Evolutionary conservation across 1,284 basidiomycete species (phyloP), one percentile per base, ranked within the genome.

Genomic region (Fomitiporia mediterranea): DNA sequence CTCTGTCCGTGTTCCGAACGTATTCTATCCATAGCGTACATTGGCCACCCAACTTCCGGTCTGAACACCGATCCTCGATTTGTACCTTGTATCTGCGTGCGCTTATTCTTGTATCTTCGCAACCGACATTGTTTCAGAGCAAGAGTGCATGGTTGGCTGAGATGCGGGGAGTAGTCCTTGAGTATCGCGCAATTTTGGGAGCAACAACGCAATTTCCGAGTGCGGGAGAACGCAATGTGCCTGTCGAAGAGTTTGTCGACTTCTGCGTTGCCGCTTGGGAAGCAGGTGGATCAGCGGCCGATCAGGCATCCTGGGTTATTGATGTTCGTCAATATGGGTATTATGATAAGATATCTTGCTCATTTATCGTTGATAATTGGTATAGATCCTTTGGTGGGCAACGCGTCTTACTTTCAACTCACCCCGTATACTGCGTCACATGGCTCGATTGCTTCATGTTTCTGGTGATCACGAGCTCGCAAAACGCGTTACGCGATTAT

Each of bases 341-440:
- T 4, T 11, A 6, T 57, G 51, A 43, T 27, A 40, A 6, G 44
- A 48, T 37, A 49, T 55, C 21, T 48, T 43, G 21, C 55, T 15
- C 51, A 51, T 55, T 35, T 54, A 55, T 49, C 40, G 35, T 50
- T 21, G 21, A 15, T 55, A 51, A 55, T 48, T 51, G 61, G 4
- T 65, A 15, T 63, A 93, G 83, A 77, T 91, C 13, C 76, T 97
- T 1, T 94, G 92, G 88, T 94, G 92, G 91, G 86, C 91, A 1
- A 94, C 91, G 7, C 84, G 86, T 17, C 78, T 93, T 21, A 97
- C 94, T 0, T 96, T 97, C 75, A 94, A 96, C 66, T 94, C 91
- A 0, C 86, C 87, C 62, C 81, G 84, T 6, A 74, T 96, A 13
- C 80, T 91, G 56, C 84, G 93, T 0, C 90, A 95, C 68, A 85